These are phyloP conservation scores for Aspergillus sp. DNA, from an alignment of 2,329 filamentous ascomycete genomes.

Conservation along the genomic window DNA sequence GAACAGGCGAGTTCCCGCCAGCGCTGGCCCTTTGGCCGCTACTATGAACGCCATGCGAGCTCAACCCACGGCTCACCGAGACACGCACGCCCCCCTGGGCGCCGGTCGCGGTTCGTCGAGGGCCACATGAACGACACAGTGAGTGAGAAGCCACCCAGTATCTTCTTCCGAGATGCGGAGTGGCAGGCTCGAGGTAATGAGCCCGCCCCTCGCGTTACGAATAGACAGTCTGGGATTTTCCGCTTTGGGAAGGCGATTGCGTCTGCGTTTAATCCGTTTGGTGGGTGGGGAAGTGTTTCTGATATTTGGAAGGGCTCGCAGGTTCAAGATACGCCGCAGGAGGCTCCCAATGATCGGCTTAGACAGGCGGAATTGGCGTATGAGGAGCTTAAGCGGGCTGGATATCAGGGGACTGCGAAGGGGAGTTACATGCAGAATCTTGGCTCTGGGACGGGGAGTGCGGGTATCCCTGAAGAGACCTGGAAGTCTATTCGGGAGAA, in stretches of 20 bases:
- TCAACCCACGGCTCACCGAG: slow-evolving; percentile 18
- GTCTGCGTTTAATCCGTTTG: slow-evolving; percentile 55
- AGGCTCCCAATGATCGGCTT: slow-evolving; percentile 43
- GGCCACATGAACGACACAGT: slow-evolving; percentile 83
- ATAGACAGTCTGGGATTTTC: slow-evolving; percentile 49
- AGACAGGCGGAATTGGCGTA: slow-evolving; percentile 53
- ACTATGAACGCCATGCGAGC: slow-evolving; percentile 3
- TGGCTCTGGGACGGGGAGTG: slow-evolving; percentile 12
- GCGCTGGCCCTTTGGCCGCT: slow-evolving; percentile 17
- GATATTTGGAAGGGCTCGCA: slow-evolving; percentile 47
- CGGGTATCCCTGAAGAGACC: slow-evolving; percentile 33
- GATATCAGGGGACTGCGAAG: slow-evolving; percentile 46
- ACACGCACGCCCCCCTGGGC: slow-evolving; percentile 35
- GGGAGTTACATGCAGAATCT: slow-evolving; percentile 30
- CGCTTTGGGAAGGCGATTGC: slow-evolving; percentile 57
- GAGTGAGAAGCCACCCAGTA: slow-evolving; percentile 68
- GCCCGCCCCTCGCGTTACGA: slow-evolving; percentile 10
- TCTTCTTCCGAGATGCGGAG: slow-evolving; percentile 56
- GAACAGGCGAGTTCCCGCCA: slow-evolving; percentile 1
- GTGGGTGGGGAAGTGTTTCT: slow-evolving; percentile 45
- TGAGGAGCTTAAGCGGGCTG: slow-evolving; percentile 54
- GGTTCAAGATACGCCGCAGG: slow-evolving; percentile 36
- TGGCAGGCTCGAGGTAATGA: slow-evolving; percentile 17
- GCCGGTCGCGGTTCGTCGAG: slow-evolving; percentile 68
- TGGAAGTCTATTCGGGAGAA: slow-evolving; percentile 35